Evolutionary conservation across 148 eudicot species (phyloP).

Genomic region (Pouteria glomerata): DNA sequence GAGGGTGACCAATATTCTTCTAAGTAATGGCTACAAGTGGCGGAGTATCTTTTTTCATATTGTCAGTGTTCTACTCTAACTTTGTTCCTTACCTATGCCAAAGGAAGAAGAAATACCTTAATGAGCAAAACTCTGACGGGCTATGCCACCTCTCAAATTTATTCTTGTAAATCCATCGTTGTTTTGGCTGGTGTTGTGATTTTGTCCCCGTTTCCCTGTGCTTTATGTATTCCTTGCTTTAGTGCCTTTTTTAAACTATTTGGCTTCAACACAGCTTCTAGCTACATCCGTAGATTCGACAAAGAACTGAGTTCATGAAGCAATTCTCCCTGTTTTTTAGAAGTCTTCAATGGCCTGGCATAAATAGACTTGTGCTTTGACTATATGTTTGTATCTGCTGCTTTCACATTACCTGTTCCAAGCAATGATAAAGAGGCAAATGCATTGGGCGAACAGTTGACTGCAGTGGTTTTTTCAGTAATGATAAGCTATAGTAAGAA

Average conservation of each 20-base stretch:
- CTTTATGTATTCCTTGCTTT: background rate
- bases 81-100: background rate
- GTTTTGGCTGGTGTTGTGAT: background rate
- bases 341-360: background rate
- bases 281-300: background rate
- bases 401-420: background rate
- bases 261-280: background rate
- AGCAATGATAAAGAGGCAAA: background rate
- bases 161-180: background rate
- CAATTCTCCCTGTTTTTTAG: background rate
- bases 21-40: background rate
- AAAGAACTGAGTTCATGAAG: background rate
- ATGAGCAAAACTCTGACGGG: background rate
- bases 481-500: too few species aligned
- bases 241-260: background rate
- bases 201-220: background rate
- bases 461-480: too few species aligned
- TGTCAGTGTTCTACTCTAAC: background rate
- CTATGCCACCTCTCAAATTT: background rate
- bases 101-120: background rate
- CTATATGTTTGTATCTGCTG: background rate
- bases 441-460: background rate
- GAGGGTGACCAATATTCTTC: background rate
- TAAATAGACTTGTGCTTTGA: background rate
- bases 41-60: background rate